Base-by-base conservation (phyloP, 2,329 filamentous ascomycete genomes). In the Exophiala oligosperma region DNA sequence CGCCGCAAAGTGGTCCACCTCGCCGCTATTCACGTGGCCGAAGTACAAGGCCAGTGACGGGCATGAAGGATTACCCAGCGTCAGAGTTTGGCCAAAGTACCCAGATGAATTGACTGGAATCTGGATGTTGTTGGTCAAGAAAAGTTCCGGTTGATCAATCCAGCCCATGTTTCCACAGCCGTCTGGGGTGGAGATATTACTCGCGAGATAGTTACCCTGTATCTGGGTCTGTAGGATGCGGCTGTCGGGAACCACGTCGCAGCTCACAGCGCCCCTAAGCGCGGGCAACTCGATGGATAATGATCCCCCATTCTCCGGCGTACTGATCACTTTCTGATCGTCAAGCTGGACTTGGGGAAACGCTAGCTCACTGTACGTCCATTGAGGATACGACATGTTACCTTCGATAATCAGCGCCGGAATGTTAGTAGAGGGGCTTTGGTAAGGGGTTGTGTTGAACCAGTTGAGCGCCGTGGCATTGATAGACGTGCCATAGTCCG, bases 401-500 rank as follows among this genome's bases (percentile, higher is more conserved):
- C 57, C 52, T 43, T 63, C 53, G n/a, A 63, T 57, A 3, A 63
- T 48, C 3, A 59, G 40, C 14, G 47, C 41, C n/a, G 47, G 56
- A n/a, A 60, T 51, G 24, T 50, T 55, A 17, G 51, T 53, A 4
- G 52, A 37, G 23, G 46, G 17, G 24, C 11, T 26, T 6, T 5
- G 8, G 12, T 43, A 35, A 8, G 47, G 54, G 2, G 54, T 59
- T 14, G 61, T 54, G 44, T 63, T 63, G 49, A 63, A 63, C 61
- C 61, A 63, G 51, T 70, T 65, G 7, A 64, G 40, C 17, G 69
- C 68, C 23, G 66, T 63, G 17, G 70, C 55, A 3, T 51, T 38
- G 23, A 60, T 37, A 4, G 48, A 41, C 35, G 50, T 51, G n/a
- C 41, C 43, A 6, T 56, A 64, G 8, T 67, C 32, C 1, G 61